Evolutionary conservation across 345 rosid species (phyloP), one percentile per base, ranked within the genome.

Genomic region (Schrenkiella parvula): DNA sequence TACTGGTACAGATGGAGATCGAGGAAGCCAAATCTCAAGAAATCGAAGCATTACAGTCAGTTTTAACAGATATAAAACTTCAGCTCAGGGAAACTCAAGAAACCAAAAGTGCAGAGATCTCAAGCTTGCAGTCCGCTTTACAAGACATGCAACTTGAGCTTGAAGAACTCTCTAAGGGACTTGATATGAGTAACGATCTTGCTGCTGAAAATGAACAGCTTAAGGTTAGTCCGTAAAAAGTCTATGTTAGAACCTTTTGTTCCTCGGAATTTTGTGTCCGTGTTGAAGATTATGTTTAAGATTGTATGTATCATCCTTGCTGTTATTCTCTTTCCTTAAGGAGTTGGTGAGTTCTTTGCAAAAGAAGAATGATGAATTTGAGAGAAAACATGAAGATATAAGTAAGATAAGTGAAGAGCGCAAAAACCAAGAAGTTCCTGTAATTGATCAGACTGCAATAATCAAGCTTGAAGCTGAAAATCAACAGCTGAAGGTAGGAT

Each of bases 131-230:
- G 76, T 79, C 85, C 12, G 72, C 79, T 47, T 74, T 79, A 67
- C 73, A 77, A 22, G 82, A 82, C 56, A 52, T 80, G 74, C 70
- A 82, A 70, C 82, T 80, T 65, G 86, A 93, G 79, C 76, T 86
- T 68, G 86, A 86, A 56, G 83, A 86, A 69, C 82, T 88, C 9
- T 86, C 85, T 48, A 77, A 82, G 67, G 89, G 87, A 80, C 75
- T 78, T 72, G 96, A 79, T 44, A 72, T 81, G 79, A 77, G 72
- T 81, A 80, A 87, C 59, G 88, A 84, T 71, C 88, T 89, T 47
- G 73, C 80, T 25, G 75, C 80, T 42, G 99, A 95, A 85, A 95
- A 87, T 82, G 90, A 91, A 80, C 82, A 87, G 75, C 90, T 95
- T 63, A 91, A 89, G 93, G 97, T 85, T 63, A 74, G 66, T 64